Evolutionary conservation across 108 stramenopile genomes (phyloP).

Genomic region (Skeletonema costatum): DNA sequence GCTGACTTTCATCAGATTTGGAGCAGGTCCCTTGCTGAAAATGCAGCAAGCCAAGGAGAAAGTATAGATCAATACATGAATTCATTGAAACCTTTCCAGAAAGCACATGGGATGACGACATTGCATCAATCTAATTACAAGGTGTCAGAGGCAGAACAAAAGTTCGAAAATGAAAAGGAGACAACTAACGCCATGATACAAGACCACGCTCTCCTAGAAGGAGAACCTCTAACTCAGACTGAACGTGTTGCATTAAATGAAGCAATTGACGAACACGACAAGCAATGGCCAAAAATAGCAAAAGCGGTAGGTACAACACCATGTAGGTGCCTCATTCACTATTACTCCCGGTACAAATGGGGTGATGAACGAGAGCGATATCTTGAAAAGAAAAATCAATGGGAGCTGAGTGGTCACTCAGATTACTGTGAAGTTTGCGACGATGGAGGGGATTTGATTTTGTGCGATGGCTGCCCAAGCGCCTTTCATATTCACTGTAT

Average conservation of each 20-base stretch:
- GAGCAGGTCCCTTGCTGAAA: conserved; percentile 51
- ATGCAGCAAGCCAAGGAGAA: conserved; percentile 42
- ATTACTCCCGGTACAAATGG: conserved; percentile 58
- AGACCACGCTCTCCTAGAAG: conserved; percentile 23
- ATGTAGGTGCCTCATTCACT: conserved; percentile 57
- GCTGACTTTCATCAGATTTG: conserved; percentile 51
- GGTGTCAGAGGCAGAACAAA: conserved; percentile 27
- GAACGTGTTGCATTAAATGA: conserved; percentile 29
- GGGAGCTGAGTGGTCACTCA: conserved; percentile 44
- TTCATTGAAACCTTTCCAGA: conserved; percentile 29
- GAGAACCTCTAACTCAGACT: conserved; percentile 11
- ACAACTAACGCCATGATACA: background rate
- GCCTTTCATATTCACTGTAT: conserved; percentile 76
- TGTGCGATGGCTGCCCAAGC: conserved; percentile 82
- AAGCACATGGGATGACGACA: conserved; percentile 48
- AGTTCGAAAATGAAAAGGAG: conserved; percentile 8
- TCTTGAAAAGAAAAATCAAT: conserved; percentile 43
- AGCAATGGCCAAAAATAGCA: conserved; percentile 56
- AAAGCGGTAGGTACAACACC: conserved; percentile 48
- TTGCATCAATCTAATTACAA: conserved; percentile 57
- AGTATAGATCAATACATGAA: conserved; percentile 55
- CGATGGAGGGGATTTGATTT: conserved; percentile 61
- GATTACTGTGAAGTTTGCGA: conserved; percentile 56
- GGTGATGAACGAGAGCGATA: conserved; percentile 32
- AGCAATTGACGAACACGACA: conserved; percentile 32